phyloP scores from a whole-genome alignment of 371 early-diverging fungal species.

The Mortierella sp. region DNA sequence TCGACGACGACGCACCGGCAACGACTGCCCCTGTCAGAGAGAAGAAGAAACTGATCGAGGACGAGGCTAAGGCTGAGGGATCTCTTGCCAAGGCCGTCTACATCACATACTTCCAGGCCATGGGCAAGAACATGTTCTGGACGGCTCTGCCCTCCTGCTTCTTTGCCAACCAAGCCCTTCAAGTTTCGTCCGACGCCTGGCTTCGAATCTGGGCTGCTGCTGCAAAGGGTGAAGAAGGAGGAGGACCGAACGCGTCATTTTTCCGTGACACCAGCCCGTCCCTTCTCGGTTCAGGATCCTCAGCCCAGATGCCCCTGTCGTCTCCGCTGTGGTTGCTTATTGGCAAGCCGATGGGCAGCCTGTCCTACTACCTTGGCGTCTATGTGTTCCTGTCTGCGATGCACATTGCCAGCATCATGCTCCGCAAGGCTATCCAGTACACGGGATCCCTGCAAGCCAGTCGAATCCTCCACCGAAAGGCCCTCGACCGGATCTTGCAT shows the following conservation, averaged over 20 bases:
- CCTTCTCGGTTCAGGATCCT: slow-evolving; percentile 17
- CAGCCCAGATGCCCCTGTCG: slow-evolving; percentile 14
- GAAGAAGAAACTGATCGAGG: slow-evolving; percentile 67
- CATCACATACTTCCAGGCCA: slow-evolving; percentile 69
- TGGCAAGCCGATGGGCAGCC: slow-evolving; percentile 24
- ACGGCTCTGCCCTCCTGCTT: slow-evolving; percentile 59
- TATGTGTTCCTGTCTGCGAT: slow-evolving; percentile 53
- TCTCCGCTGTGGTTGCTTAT: slow-evolving; percentile 5
- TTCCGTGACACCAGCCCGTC: slow-evolving; percentile 4
- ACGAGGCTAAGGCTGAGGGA: slow-evolving; percentile 74
- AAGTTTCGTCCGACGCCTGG: slow-evolving; percentile 72
- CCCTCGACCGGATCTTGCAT: slow-evolving; percentile 71
- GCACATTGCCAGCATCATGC: slow-evolving; percentile 57
- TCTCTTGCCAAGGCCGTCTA: slow-evolving; percentile 70
- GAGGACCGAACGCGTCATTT: not conserved
- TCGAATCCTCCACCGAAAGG: slow-evolving; percentile 65
- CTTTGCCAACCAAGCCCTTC: slow-evolving; percentile 62
- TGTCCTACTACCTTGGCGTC: slow-evolving; percentile 63
- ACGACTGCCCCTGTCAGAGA: slow-evolving; percentile 42
- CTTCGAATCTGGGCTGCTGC: slow-evolving; percentile 70
- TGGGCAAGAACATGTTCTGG: slow-evolving; percentile 70
- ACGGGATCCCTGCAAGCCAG: slow-evolving; percentile 64
- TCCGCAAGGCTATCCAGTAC: slow-evolving; percentile 61
- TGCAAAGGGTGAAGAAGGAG: not conserved
- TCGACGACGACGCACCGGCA: slow-evolving; percentile 33